Percentiles rank a stretch among this genome's conserved stretches.
Evolutionary conservation across 495 filamentous ascomycete genomes (phyloP).

Genomic region (Tuber borchii): DNA sequence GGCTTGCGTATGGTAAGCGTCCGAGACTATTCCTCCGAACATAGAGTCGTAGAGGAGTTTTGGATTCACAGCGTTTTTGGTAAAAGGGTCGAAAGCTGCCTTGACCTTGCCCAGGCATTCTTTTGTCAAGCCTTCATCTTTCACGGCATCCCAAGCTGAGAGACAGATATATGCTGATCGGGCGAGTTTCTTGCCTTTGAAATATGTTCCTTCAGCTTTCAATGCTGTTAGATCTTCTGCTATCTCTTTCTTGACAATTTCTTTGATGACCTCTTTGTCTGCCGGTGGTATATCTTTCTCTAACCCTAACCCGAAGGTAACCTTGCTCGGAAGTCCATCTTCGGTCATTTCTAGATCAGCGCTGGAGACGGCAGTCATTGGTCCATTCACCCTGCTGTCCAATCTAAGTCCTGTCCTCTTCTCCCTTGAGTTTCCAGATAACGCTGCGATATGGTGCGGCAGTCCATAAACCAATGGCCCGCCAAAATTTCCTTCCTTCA

Average conservation of each 20-base stretch:
- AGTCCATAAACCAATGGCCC: constrained; percentile 79
- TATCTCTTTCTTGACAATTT: constrained; percentile 3
- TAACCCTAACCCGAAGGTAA: constrained; percentile 46
- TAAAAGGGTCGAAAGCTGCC: constrained; percentile 65
- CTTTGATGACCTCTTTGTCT: constrained; percentile 3
- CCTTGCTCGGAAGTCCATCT: constrained; percentile 56
- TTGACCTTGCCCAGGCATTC: constrained; percentile 62
- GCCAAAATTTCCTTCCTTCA: constrained; percentile 35
- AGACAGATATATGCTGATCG: constrained; percentile 73
- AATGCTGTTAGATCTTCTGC: not conserved
- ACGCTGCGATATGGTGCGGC: constrained; percentile 74
- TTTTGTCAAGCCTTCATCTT: constrained; percentile 53
- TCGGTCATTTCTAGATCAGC: constrained; percentile 75
- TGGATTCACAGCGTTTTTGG: constrained; percentile 64
- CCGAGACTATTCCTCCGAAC: constrained; percentile 79
- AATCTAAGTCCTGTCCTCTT: constrained; percentile 48
- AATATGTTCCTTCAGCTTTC: constrained; percentile 58
- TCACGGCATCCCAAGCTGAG: constrained; percentile 58
- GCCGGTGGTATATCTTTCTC: not conserved
- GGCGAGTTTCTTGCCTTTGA: constrained; percentile 75
- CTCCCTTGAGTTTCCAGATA: constrained; percentile 47
- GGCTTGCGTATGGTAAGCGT: constrained; percentile 61
- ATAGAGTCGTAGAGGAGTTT: constrained; percentile 69
- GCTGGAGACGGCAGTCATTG: constrained; percentile 60
- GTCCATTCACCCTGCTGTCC: constrained; percentile 54